Conservation (phyloP, 2,329 filamentous ascomycete species). For the Botrytis aclada region DNA sequence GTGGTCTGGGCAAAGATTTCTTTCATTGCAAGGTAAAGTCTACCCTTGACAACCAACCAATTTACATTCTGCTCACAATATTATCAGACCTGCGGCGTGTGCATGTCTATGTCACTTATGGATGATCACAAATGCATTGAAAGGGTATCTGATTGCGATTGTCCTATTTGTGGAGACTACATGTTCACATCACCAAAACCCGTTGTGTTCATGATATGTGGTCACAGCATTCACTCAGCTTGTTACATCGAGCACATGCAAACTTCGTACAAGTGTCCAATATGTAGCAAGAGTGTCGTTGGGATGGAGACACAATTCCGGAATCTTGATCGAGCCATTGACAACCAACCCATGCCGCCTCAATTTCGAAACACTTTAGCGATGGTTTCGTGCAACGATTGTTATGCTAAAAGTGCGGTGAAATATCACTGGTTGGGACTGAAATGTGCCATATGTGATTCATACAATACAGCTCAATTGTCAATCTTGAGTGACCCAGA, state of each 20-base stretch:
- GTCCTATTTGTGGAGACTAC: slow-evolving; percentile 94
- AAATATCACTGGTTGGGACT: slow-evolving; percentile 92
- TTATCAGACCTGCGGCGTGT: slow-evolving; percentile 78
- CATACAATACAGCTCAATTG: slow-evolving; percentile 67
- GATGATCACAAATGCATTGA: slow-evolving; percentile 91
- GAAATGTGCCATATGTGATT: slow-evolving; percentile 74
- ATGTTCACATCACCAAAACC: slow-evolving; percentile 88
- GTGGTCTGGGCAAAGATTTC: slow-evolving; percentile 93
- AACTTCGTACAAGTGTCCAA: slow-evolving; percentile 90
- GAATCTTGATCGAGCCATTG: slow-evolving; percentile 83
- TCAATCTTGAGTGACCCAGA: slow-evolving; percentile 52
- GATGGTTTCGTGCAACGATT: slow-evolving; percentile 91
- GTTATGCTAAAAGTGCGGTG: slow-evolving; percentile 80
- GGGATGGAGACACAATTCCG: slow-evolving; percentile 97
- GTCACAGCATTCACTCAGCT: slow-evolving; percentile 88
- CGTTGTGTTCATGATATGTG: slow-evolving; percentile 92
- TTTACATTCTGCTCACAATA: slow-evolving; percentile 13
- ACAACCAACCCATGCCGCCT: slow-evolving; percentile 84
- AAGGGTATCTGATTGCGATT: slow-evolving; percentile 89
- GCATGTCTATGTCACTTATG: slow-evolving; percentile 84
- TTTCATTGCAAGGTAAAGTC: slow-evolving; percentile 89
- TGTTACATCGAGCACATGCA: slow-evolving; percentile 89
- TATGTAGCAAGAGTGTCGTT: slow-evolving; percentile 92
- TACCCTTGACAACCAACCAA: background rate
- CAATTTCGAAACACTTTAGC: slow-evolving; percentile 79